Base-by-base conservation (phyloP, 2,329 filamentous ascomycete species). In the Penicillium sp. region DNA sequence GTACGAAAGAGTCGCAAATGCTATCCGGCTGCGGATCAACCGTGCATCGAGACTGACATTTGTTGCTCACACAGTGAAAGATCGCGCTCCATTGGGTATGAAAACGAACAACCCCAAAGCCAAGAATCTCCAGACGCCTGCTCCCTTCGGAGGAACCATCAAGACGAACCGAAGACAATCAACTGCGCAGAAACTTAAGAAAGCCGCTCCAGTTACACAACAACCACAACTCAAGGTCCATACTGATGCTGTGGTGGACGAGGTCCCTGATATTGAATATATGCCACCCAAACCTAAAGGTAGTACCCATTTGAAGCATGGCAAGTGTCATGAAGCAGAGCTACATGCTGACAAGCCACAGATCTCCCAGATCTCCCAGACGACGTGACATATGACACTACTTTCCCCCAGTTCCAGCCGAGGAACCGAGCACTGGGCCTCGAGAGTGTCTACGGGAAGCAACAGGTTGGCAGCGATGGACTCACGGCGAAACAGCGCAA, bases 81-180 rank as follows among this genome's bases (percentile, higher is more conserved):
- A 80, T 55, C 86, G 93, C 66, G 92, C 92, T 36, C 89, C 91
- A 11, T 78, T 99, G 45, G 93, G 93, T 32, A 88, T 90, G 80
- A 99, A 99, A 75, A 97, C 93, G 1, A 97, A 94, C 48, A 99
- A 99, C 73, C 91, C 90, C 50, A 97, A 96, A 78, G 83, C 87
- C 55, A 84, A 80, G 68, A 81, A 80, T 46, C 82, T 86, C 61
- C 86, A 88, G 59, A 87, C 86, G 4, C 83, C 83, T 6, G 86
- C 83, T 29, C 86, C 83, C 31, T 88, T 86, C 64, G 77, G 77
- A 54, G 77, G 79, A 21, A 79, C 81, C 39, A 79, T 81, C 45
- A 84, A 86, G 72, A 84, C 84, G 1, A 81, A 84, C 53, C 72
- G 77, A 16, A 86, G 84, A 59, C 82, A 79, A 9, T 80, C 82